These are phyloP conservation scores for Metarhizium humberi DNA, from an alignment of 2,329 filamentous ascomycete species.

Conservation along the genomic window DNA sequence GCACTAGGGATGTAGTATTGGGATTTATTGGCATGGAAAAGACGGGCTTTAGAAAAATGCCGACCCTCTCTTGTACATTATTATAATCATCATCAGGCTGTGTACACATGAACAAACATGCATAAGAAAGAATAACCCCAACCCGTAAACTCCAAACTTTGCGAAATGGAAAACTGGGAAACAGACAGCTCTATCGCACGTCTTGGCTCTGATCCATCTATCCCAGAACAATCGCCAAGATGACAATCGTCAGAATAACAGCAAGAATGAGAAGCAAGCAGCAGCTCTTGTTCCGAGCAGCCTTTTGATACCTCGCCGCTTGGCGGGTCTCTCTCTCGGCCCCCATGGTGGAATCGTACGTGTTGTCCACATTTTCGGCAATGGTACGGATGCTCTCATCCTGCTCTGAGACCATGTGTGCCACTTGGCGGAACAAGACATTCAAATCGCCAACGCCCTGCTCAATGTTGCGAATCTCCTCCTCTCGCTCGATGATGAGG, in stretches of 20 bases:
- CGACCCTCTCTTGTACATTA: slow-evolving; percentile 7
- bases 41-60: slow-evolving; percentile 2
- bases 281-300: slow-evolving; percentile 87
- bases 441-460: slow-evolving; percentile 93
- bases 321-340: slow-evolving; percentile 79
- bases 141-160: slow-evolving; percentile 6
- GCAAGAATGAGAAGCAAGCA: slow-evolving; percentile 82
- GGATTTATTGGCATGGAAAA: slow-evolving; percentile 8
- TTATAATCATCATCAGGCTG: slow-evolving; percentile 1
- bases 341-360: slow-evolving; percentile 70
- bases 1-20: not conserved
- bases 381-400: slow-evolving; percentile 81
- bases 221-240: slow-evolving; percentile 76
- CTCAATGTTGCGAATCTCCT: slow-evolving; percentile 95
- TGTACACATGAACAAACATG: slow-evolving; percentile 4
- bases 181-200: not conserved
- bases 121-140: not conserved
- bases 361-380: slow-evolving; percentile 76
- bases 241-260: slow-evolving; percentile 80
- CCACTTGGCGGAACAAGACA: slow-evolving; percentile 95
- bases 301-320: slow-evolving; percentile 89
- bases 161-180: not conserved
- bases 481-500: slow-evolving; percentile 90
- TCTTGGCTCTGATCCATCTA: slow-evolving; percentile 24
- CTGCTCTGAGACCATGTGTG: slow-evolving; percentile 92